Evolutionary conservation across 768 basidiomycete genomes (phyloP).

Genomic region (Boletus edulis): DNA sequence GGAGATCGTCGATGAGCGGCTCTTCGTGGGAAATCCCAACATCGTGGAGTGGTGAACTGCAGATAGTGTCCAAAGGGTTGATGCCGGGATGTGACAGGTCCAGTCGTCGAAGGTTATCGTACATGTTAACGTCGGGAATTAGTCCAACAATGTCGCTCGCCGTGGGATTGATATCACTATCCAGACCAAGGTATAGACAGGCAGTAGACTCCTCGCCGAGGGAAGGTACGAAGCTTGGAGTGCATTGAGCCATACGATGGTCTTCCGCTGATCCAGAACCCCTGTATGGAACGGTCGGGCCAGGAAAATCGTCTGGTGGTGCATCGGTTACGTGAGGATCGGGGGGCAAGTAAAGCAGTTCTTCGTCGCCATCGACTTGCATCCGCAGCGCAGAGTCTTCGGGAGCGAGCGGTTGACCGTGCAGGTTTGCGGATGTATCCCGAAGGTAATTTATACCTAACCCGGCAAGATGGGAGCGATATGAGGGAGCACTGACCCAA

Average conservation of each 20-base stretch:
- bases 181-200: conserved; percentile 1
- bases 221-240: background rate
- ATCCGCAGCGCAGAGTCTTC: conserved; percentile 3
- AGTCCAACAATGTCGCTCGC: conserved; percentile 21
- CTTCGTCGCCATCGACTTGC: conserved; percentile 5
- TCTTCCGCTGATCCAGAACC: background rate
- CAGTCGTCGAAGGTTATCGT: conserved; percentile 19
- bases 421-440: background rate
- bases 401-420: background rate
- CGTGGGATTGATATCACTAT: conserved; percentile 7
- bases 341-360: background rate
- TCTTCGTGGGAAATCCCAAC: background rate
- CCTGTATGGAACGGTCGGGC: background rate
- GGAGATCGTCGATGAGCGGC: background rate
- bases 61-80: conserved; percentile 40
- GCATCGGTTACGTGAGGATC: background rate
- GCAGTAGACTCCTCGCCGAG: background rate
- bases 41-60: conserved; percentile 2
- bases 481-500: conserved; percentile 11
- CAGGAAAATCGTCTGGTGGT: background rate
- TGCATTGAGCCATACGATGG: background rate
- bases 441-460: conserved; percentile 23
- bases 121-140: conserved; percentile 37
- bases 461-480: conserved; percentile 23
- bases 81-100: conserved; percentile 28